Base-by-base conservation (phyloP, 2,329 filamentous ascomycete species). In the Cephalotrichum gorgonifer region DNA sequence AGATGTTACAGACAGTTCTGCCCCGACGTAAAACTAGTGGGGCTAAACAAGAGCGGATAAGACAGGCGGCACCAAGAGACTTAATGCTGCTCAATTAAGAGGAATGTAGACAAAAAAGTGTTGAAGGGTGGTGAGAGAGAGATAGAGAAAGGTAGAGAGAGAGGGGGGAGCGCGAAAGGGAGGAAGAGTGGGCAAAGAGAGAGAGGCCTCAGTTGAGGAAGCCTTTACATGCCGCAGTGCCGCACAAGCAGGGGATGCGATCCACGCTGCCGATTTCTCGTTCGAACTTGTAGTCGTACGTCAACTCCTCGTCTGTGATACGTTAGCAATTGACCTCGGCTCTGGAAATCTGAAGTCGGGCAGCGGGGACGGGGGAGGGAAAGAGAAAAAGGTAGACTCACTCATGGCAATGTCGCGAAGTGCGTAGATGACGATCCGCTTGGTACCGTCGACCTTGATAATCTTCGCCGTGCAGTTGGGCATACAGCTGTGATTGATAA, bases 211-310 rank as follows among this genome's bases (percentile, higher is more conserved):
- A 98, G 70, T 98, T 98, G 69, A 98, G 87, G 74, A 97, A 98
- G 54, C 93, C 93, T 75, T 98, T 98, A 74, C 93, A 98, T 44
- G 88, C 89, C 27, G 90, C 82, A 41, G 91, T 96, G 52, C 93
- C 93, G 67, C 93, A 98, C 46, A 98, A 82, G 73, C 93, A 98
- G 46, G 93, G 93, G 59, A 98, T 96, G 55, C 93, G 88, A 66
- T 98, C 93, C 54, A 89, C 80, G 57, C 88, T 94, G 60, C 89
- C 89, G 61, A 94, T 88, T 69, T 98, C 93, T 59, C 93, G 86
- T 72, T 98, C 93, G 66, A 98, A 98, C 68, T 98, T 98, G 78
- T 98, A 98, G 73, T 98, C 93, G 72, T 98, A 98, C 2, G 93
- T 98, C 64, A 98, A 82, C 74, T 98, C 93, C 70, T 98, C 93